Conservation (phyloP, 495 filamentous ascomycete genomes). For the Trypethelium eluteriae region DNA sequence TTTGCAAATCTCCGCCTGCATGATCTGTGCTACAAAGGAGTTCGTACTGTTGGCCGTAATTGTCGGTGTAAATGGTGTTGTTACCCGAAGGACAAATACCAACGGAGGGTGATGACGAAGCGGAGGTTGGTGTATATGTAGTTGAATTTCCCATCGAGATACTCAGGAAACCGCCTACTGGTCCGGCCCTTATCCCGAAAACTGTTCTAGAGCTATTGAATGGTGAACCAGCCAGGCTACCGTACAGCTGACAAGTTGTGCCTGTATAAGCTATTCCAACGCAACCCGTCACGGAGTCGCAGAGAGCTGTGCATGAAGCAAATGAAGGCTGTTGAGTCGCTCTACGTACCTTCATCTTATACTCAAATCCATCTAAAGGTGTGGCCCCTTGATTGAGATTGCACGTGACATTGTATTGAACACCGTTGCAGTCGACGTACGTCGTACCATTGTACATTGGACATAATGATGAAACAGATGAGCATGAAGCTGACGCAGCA, state of each 20-base stretch:
- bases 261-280: constrained; percentile 18
- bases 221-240: background rate
- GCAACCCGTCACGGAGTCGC: constrained; percentile 17
- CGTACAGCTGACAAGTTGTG: constrained; percentile 18
- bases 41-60: constrained; percentile 6
- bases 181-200: background rate
- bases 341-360: background rate
- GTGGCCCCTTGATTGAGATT: constrained; percentile 15
- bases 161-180: background rate
- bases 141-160: background rate
- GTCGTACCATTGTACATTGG: constrained; percentile 15
- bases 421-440: constrained; percentile 14
- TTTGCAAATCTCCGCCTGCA: constrained; percentile 12
- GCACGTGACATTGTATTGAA: constrained; percentile 17
- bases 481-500: background rate
- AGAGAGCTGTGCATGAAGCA: constrained; percentile 15
- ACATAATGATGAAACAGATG: constrained; percentile 5
- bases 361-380: background rate
- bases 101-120: background rate
- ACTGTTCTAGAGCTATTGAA: background rate
- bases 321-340: constrained; percentile 7
- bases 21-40: constrained; percentile 11
- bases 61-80: constrained; percentile 13
- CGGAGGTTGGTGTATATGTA: background rate
- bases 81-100: constrained; percentile 10